A percentile compares a stretch with the other conserved stretches of the same genome.
phyloP scores from a whole-genome alignment of 306 rosid genomes.

The Corylus heterophylla region DNA sequence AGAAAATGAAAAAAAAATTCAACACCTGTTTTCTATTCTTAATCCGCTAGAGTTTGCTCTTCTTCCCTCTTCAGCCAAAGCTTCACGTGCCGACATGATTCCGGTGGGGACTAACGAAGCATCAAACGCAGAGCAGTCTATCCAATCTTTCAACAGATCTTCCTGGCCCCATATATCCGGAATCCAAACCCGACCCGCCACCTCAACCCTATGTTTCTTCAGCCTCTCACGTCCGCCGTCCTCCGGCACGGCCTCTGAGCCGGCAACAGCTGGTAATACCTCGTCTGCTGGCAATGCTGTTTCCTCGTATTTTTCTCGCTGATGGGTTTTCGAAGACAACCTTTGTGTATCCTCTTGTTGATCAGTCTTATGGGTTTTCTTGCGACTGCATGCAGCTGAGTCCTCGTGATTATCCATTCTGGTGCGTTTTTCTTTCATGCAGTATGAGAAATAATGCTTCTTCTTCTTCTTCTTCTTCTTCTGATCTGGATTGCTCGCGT shows the following conservation, averaged over 20 bases:
- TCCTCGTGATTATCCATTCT: conserved; percentile 31
- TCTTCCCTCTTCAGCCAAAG: conserved; percentile 64
- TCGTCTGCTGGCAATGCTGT: conserved; percentile 15
- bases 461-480: not conserved
- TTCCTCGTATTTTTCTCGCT: conserved; percentile 19
- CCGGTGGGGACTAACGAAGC: conserved; percentile 60
- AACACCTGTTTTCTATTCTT: conserved; percentile 65
- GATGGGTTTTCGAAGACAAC: conserved; percentile 24
- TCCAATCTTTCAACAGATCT: conserved; percentile 80
- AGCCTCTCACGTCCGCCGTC: conserved; percentile 71
- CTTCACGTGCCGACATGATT: conserved; percentile 60
- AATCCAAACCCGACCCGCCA: conserved; percentile 78
- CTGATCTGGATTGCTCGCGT: not conserved
- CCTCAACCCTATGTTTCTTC: conserved; percentile 67
- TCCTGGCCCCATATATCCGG: conserved; percentile 98
- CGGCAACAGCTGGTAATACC: not conserved
- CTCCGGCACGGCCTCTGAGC: conserved; percentile 20
- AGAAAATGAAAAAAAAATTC: conserved; percentile 1
- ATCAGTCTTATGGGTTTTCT: conserved; percentile 2
- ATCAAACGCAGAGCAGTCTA: conserved; percentile 74
- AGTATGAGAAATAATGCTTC: not conserved
- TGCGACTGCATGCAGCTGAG: conserved; percentile 23
- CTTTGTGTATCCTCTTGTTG: not conserved
- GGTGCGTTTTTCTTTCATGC: conserved; percentile 27
- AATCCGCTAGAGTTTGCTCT: conserved; percentile 45